These are phyloP conservation scores for Fomitopsis serialis DNA, from an alignment of 768 basidiomycete species.

Conservation along the genomic window DNA sequence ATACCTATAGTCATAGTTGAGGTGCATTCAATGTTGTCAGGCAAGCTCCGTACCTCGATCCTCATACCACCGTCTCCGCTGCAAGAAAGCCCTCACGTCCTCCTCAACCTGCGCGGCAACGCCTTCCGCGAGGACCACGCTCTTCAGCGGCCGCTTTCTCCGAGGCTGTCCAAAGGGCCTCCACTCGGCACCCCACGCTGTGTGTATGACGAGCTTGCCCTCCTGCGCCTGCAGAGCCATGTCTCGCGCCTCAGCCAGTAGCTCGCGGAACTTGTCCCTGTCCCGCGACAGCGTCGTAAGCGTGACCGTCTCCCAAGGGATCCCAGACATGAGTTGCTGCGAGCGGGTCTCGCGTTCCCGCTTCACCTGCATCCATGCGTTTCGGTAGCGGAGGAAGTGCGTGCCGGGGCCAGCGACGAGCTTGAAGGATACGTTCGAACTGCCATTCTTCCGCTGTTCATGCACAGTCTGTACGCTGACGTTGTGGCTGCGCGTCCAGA, in stretches of 20 bases:
- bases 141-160: constrained; percentile 76
- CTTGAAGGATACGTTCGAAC: constrained; percentile 82
- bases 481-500: constrained; percentile 78
- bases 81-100: constrained; percentile 80
- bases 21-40: background rate
- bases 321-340: constrained; percentile 85
- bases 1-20: constrained; percentile 58
- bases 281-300: constrained; percentile 90
- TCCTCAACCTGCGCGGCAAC: constrained; percentile 79
- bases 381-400: constrained; percentile 86
- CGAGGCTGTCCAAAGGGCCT: constrained; percentile 90
- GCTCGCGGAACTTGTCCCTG: constrained; percentile 67
- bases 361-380: constrained; percentile 97
- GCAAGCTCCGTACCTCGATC: constrained; percentile 67
- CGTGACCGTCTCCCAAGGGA: constrained; percentile 96
- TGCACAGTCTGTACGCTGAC: constrained; percentile 91
- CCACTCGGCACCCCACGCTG: constrained; percentile 97
- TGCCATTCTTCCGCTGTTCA: constrained; percentile 87
- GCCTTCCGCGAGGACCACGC: constrained; percentile 82
- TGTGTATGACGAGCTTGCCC: constrained; percentile 93
- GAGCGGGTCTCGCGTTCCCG: constrained; percentile 91
- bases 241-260: constrained; percentile 87
- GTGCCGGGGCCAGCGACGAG: constrained; percentile 95
- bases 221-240: constrained; percentile 82
- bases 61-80: constrained; percentile 88